Percentiles rank a stretch among this genome's conserved stretches.
phyloP scores from a whole-genome alignment of 129 eudicot species.

The Cynara cardunculus region DNA sequence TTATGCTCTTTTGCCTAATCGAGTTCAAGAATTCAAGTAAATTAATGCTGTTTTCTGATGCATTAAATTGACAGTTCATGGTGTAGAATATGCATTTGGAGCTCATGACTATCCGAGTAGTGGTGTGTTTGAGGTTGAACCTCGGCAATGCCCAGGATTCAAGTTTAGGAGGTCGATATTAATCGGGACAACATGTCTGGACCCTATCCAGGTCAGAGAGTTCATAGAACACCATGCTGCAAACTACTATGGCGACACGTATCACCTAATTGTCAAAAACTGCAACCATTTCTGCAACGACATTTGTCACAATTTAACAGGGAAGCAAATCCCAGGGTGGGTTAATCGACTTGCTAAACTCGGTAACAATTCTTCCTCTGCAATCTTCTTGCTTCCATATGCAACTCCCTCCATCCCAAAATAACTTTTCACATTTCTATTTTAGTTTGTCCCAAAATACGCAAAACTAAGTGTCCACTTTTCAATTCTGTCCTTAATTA shows the following conservation, averaged over 20 bases:
- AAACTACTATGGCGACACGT: slow-evolving; percentile 59
- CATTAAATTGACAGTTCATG: slow-evolving; percentile 53
- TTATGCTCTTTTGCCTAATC: not conserved
- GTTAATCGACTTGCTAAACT: slow-evolving; percentile 72
- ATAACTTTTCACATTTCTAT: not conserved
- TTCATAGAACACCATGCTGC: slow-evolving; percentile 61
- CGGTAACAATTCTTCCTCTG: slow-evolving; percentile 35
- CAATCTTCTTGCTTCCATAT: not conserved
- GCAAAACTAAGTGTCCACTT: not conserved
- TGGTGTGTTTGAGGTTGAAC: slow-evolving; percentile 79
- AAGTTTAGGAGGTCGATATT: slow-evolving; percentile 66
- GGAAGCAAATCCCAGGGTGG: slow-evolving; percentile 72
- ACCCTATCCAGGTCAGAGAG: slow-evolving; percentile 44
- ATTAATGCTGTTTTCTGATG: not conserved
- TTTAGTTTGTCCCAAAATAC: not conserved
- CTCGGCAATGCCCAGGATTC: slow-evolving; percentile 78
- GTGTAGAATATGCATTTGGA: slow-evolving; percentile 78
- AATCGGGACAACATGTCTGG: slow-evolving; percentile 59
- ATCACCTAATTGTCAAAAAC: slow-evolving; percentile 74
- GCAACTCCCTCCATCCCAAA: too few species aligned
- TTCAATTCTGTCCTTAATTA: not conserved
- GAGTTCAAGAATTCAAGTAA: too few species aligned
- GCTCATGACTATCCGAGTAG: slow-evolving; percentile 71
- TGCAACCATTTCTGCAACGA: slow-evolving; percentile 81
- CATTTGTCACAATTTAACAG: slow-evolving; percentile 57